A percentile compares a stretch with the other conserved stretches of the same genome.
Evolutionary conservation across 1,284 basidiomycete genomes (phyloP).

Genomic region (Caloboletus firmus): DNA sequence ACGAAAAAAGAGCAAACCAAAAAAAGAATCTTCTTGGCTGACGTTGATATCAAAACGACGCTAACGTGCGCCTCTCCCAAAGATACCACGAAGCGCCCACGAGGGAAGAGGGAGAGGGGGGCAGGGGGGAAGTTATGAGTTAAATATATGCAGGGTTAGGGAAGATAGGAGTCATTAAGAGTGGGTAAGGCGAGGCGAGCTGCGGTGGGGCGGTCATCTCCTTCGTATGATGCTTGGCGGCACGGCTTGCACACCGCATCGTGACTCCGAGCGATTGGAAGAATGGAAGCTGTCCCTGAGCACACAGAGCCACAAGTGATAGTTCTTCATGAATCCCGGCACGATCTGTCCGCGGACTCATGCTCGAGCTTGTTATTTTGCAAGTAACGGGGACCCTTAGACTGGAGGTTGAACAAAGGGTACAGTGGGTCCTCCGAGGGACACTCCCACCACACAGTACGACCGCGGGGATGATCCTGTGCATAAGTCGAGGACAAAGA

Average conservation of each 20-base stretch:
- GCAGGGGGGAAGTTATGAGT: not conserved
- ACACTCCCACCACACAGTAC: not conserved
- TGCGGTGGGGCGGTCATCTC: slow-evolving; percentile 14
- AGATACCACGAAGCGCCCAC: slow-evolving; percentile 16
- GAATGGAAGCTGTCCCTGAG: slow-evolving; percentile 26
- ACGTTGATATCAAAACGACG: slow-evolving; percentile 11
- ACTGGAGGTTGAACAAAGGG: not conserved
- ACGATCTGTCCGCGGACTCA: slow-evolving; percentile 3
- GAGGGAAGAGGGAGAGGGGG: slow-evolving; percentile 4
- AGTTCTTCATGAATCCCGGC: not conserved
- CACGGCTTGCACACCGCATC: slow-evolving; percentile 17
- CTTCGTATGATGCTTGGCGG: not conserved
- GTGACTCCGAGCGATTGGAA: slow-evolving; percentile 7
- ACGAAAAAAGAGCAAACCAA: not conserved
- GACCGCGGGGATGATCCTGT: slow-evolving; percentile 7
- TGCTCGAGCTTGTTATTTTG: not conserved
- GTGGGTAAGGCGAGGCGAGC: slow-evolving; percentile 19
- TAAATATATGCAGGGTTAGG: slow-evolving; percentile 24
- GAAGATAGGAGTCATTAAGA: slow-evolving; percentile 3
- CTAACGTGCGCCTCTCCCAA: not conserved
- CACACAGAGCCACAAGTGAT: not conserved
- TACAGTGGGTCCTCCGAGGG: not conserved
- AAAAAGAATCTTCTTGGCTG: not conserved
- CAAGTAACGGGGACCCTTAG: not conserved
- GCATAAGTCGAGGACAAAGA: not conserved